Percentiles rank a stretch among this genome's conserved stretches.
These are phyloP conservation scores for Pyricularia sp. DNA, from an alignment of 2,329 filamentous ascomycete genomes.

Conservation along the genomic window DNA sequence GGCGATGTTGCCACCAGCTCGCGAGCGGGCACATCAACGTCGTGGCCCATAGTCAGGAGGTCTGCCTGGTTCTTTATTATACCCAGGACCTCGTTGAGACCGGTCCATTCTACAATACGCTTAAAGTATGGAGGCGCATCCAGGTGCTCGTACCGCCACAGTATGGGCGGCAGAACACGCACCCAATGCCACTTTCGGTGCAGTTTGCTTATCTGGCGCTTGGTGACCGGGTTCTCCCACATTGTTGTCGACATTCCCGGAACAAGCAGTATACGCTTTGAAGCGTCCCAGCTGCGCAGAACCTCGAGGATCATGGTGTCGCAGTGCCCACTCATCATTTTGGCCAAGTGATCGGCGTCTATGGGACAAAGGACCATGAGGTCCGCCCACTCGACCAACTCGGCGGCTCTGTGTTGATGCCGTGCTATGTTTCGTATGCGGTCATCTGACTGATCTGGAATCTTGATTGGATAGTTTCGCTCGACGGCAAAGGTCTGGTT, in stretches of 20 bases:
- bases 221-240: constrained; percentile 86
- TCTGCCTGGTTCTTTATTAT: constrained; percentile 72
- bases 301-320: constrained; percentile 75
- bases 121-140: constrained; percentile 29
- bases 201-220: constrained; percentile 78
- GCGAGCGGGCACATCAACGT: constrained; percentile 46
- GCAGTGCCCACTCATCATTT: constrained; percentile 78
- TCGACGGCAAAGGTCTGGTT: constrained; percentile 53
- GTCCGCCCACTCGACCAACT: constrained; percentile 81
- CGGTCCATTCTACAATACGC: constrained; percentile 48
- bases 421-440: neutral
- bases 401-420: constrained; percentile 31
- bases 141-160: constrained; percentile 64
- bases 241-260: constrained; percentile 83
- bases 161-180: constrained; percentile 66
- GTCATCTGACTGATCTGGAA: neutral
- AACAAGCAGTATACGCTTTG: constrained; percentile 75
- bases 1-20: constrained; percentile 13
- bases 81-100: constrained; percentile 61
- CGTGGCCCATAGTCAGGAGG: constrained; percentile 62
- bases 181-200: constrained; percentile 82
- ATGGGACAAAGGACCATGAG: constrained; percentile 76
- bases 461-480: constrained; percentile 38
- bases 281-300: constrained; percentile 76
- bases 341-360: constrained; percentile 73